Conservation (phyloP, 768 basidiomycete species). For the Tricholoma furcatifolium region DNA sequence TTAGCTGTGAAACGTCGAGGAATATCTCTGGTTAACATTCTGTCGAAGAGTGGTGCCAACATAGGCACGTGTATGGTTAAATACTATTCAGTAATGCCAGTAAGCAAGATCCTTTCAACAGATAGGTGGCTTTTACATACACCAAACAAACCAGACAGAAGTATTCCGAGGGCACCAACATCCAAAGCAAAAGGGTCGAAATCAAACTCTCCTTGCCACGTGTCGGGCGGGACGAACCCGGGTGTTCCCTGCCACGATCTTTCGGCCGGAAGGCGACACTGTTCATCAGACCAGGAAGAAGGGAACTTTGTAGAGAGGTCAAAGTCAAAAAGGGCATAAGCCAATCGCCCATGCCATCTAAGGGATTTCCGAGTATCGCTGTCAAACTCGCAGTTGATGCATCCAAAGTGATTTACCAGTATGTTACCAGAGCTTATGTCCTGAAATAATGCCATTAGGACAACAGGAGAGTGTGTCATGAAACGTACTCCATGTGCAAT, state of each 20-base stretch:
- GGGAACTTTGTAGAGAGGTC: no score
- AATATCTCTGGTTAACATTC: conserved; percentile 10
- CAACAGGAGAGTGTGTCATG: not conserved
- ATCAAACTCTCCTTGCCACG: conserved; percentile 22
- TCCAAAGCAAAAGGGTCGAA: no score
- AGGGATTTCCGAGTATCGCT: not conserved
- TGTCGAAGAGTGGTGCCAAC: conserved; percentile 10
- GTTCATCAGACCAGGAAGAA: no score
- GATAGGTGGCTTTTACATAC: conserved; percentile 9
- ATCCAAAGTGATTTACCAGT: conserved; percentile 16
- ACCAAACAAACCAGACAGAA: conserved; percentile 6
- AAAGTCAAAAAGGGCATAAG: no score
- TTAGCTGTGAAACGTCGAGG: conserved; percentile 10
- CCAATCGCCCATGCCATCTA: conserved; percentile 8
- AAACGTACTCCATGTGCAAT: conserved; percentile 22
- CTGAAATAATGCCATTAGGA: not conserved
- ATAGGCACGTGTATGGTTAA: conserved; percentile 5
- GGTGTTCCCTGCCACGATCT: not conserved
- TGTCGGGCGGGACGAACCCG: conserved; percentile 10
- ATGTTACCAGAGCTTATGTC: conserved; percentile 18
- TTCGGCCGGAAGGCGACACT: conserved; percentile 11
- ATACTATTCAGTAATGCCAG: not conserved
- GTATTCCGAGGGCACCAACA: conserved; percentile 17
- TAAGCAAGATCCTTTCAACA: no score
- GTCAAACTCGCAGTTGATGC: not conserved